These are phyloP conservation scores for Wickerhamiella vanderwaltii DNA, from an alignment of 805 yeast species.

Conservation along the genomic window DNA sequence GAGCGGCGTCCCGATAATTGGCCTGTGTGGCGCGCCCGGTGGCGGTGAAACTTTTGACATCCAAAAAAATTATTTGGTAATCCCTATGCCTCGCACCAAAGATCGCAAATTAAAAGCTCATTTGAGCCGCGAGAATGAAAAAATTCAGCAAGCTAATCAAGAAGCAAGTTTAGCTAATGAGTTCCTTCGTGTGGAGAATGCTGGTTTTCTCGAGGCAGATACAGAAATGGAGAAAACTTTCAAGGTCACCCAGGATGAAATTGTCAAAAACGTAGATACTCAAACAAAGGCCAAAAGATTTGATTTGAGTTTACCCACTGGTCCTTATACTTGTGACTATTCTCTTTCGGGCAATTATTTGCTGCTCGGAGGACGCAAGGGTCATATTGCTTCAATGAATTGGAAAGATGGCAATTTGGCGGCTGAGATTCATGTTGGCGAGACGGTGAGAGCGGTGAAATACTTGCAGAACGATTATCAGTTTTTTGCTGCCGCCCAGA, in stretches of 20 bases:
- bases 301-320: constrained; percentile 59
- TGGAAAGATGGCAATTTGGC: constrained; percentile 80
- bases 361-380: constrained; percentile 77
- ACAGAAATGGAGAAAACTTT: constrained; percentile 84
- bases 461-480: constrained; percentile 78
- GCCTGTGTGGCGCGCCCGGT: no score
- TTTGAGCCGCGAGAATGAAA: constrained; percentile 52
- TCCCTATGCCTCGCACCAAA: constrained; percentile 31
- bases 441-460: constrained; percentile 82
- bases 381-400: constrained; percentile 91
- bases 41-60: no score
- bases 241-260: constrained; percentile 72
- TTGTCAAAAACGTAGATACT: constrained; percentile 61
- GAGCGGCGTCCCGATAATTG: no score
- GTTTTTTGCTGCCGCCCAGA: constrained; percentile 93
- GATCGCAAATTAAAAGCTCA: constrained; percentile 19
- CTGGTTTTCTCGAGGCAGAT: constrained; percentile 84
- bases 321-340: constrained; percentile 73
- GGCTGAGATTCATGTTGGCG: constrained; percentile 74
- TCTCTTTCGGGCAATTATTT: constrained; percentile 79
- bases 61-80: no score
- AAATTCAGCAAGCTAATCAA: constrained; percentile 61
- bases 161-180: constrained; percentile 70
- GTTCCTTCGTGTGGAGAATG: constrained; percentile 67
- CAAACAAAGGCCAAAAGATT: constrained; percentile 63